Base-by-base conservation (phyloP, 192 early-diverging fungal species). In the Coemansia sp. region DNA sequence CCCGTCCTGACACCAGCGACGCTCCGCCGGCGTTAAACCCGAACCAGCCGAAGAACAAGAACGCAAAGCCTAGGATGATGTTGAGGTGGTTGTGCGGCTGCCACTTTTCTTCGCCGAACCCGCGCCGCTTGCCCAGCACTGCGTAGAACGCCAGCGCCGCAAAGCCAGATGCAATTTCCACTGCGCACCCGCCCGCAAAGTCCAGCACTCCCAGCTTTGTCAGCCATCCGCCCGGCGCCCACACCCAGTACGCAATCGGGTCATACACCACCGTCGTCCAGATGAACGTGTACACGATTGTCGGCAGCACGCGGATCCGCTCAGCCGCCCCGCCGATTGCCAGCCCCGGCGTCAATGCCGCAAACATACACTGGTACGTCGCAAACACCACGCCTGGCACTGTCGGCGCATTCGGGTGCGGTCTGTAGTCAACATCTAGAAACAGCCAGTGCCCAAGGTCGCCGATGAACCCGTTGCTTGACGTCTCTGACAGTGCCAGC, bases 1-100 rank as follows among this genome's bases (percentile, higher is more conserved):
- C 90, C 4, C 91, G 85, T 1, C 90, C 86, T 14, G 88, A 90
- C 27, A 87, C 87, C 31, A 87, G 85, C 15, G 92, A 73, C 3
- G 90, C 92, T n/a, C 80, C 86, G 34, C 93, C 94, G 19, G 89
- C 93, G 76, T 96, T 96, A 78, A 95, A 96, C 0, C 90, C 93
- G 53, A 92, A 90, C 93, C 94, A 96, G 37, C 94, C 94, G 72
- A 97, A 95, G 90, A 94, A 95, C 55, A 97, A 74, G 29, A 95
- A 78, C 11, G 91, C 85, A 23, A 50, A 50, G 5, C 94, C 95
- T 25, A 95, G 84, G 66, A 94, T 87, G 25, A 97, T 92, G 85
- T 90, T 90, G 17, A 91, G 85, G 31, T 93, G 86, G 72, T 92
- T 94, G 74, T 94, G 92, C 27, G 93, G 90, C 66, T 87, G 82